A percentile compares a stretch with the other conserved stretches of the same genome.
phyloP scores from a whole-genome alignment of 371 early-diverging fungal genomes.

The Batkoa obscura region DNA sequence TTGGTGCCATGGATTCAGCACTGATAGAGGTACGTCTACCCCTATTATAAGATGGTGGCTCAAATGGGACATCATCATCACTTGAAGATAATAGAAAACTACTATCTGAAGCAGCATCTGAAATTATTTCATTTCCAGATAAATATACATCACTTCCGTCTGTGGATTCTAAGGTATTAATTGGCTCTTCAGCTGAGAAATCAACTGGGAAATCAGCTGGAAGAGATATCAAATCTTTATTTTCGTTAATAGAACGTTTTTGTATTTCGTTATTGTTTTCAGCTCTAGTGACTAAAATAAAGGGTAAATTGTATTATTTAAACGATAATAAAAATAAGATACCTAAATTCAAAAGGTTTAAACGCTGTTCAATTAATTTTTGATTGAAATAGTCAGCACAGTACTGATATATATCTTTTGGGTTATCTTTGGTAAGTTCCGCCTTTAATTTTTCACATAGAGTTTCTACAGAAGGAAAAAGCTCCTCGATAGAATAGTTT shows the following conservation, averaged over 20 bases:
- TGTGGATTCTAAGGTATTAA: not conserved
- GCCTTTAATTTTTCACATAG: constrained; percentile 30
- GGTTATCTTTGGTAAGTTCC: constrained; percentile 32
- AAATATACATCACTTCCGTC: constrained; percentile 1
- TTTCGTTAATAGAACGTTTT: too few species aligned
- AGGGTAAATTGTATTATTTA: too few species aligned
- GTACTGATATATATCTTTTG: constrained; percentile 73
- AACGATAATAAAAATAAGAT: constrained; percentile 6
- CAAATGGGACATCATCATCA: constrained; percentile 29
- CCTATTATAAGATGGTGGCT: constrained; percentile 29
- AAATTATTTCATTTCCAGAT: not conserved
- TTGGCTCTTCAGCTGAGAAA: not conserved
- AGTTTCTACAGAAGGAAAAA: constrained; percentile 15
- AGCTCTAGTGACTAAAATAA: too few species aligned
- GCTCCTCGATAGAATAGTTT: too few species aligned
- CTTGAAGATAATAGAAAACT: constrained; percentile 22
- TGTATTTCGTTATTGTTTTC: too few species aligned
- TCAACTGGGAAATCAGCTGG: too few species aligned
- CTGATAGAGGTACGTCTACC: constrained; percentile 88
- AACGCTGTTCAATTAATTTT: constrained; percentile 50
- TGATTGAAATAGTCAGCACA: constrained; percentile 75
- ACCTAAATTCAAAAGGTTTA: constrained; percentile 21
- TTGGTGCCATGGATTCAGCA: constrained; percentile 91
- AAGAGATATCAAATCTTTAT: too few species aligned
- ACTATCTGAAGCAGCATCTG: constrained; percentile 2